Evolutionary conservation across 352 stramenopile genomes (phyloP), one percentile per base, ranked within the genome.

Genomic region (Bremia lactucae): DNA sequence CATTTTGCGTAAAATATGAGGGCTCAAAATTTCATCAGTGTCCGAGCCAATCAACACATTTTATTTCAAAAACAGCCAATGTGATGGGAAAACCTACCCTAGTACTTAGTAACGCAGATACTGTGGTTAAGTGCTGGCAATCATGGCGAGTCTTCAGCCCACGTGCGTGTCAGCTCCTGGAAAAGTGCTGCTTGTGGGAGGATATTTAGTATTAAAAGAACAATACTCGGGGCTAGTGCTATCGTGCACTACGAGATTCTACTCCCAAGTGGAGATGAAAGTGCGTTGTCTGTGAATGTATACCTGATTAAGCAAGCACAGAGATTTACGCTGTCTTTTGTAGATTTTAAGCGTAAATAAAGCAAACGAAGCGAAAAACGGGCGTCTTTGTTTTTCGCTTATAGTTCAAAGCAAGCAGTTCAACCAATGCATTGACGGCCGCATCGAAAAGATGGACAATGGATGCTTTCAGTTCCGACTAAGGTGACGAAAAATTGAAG

Each of bases 181-280:
- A n/a, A 98, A 98, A 61, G 85, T 97, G 37, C 68, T 98, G 24
- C 59, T 98, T 31, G 93, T 87, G 6, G 95, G 95, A 24, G 95
- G 95, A 0, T 98, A 98, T 62, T 59, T 98, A 9, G 86, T 98
- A 20, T 70, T 98, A 20, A 85, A 98, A 49, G 72, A 82, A 15
- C 55, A 73, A 3, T 94, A 96, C 62, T 45, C 69, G 4, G 94
- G 93, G 0, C 59, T 97, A 0, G 91, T 98, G 28, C 39, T 98
- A 15, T 81, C 87, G 4, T 85, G 80, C 9, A 94, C 88, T 6
- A 89, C 94, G 23, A 76, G 93, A 31, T 98, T 98, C 61, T 83
- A 97, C 63, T 78, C 84, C 4, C 88, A 73, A n/a, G 65, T 96
- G 21, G 38, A 39, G 6, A 14, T 19, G 0, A 42, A 63, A 41